Evolutionary conservation across 208 protist genomes (phyloP).

Genomic region (Crithidia fasciculata): DNA sequence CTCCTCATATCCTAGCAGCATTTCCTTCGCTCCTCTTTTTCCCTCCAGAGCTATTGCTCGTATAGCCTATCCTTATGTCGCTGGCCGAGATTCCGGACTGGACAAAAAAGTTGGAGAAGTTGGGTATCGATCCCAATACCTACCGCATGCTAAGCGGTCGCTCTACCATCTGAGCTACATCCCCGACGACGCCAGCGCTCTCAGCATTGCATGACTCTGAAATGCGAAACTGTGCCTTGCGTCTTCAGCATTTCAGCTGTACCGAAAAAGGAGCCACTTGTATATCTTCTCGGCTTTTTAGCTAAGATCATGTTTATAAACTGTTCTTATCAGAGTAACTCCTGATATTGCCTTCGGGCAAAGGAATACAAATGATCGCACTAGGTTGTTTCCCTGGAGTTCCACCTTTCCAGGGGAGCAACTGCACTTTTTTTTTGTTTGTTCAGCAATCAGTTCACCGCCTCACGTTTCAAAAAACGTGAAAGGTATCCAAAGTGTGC

Average conservation of each 20-base stretch:
- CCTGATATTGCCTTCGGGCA: constrained; percentile 74
- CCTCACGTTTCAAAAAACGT: no score
- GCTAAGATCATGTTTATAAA: constrained; percentile 93
- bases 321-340: constrained; percentile 92
- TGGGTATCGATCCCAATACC: constrained; percentile 95
- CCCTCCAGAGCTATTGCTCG: no score
- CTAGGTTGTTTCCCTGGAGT: constrained; percentile 67
- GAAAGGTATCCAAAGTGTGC: no score
- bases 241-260: no score
- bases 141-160: constrained; percentile 94
- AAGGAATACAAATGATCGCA: constrained; percentile 56
- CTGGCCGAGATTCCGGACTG: neutral
- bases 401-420: constrained; percentile 61
- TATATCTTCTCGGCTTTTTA: constrained; percentile 89
- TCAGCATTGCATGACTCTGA: no score
- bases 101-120: constrained; percentile 81
- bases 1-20: no score
- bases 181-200: constrained; percentile 33
- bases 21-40: no score
- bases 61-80: no score
- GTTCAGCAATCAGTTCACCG: no score
- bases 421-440: constrained; percentile 28
- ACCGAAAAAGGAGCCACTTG: neutral
- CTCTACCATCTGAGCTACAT: constrained; percentile 95
- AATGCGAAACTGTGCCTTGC: no score